Conservation (phyloP, 768 basidiomycete species). For the Lepiota brunneoincarnata region DNA sequence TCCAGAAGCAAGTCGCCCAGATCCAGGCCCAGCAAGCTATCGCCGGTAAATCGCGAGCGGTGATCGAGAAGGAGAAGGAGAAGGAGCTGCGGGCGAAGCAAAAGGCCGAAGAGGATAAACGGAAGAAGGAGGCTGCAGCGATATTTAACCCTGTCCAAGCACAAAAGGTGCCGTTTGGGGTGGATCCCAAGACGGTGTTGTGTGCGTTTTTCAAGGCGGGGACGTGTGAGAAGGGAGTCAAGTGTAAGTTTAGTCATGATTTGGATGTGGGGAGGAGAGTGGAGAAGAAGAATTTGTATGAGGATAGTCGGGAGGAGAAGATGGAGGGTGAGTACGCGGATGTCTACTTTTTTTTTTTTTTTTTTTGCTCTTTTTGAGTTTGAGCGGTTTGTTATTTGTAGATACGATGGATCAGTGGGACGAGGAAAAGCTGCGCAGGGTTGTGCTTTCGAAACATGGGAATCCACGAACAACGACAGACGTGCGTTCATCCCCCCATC, state of each 20-base stretch:
- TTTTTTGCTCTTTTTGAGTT: neutral
- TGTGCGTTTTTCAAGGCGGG: slow-evolving; percentile 94
- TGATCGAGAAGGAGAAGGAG: slow-evolving; percentile 84
- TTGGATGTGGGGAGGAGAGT: slow-evolving; percentile 84
- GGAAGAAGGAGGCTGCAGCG: slow-evolving; percentile 80
- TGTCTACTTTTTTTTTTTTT: neutral
- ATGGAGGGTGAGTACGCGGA: slow-evolving; percentile 48
- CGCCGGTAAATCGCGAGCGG: slow-evolving; percentile 78
- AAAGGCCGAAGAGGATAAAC: slow-evolving; percentile 79
- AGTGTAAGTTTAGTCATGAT: slow-evolving; percentile 98
- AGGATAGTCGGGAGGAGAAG: slow-evolving; percentile 83
- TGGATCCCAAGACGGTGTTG: slow-evolving; percentile 93
- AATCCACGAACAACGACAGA: slow-evolving; percentile 93
- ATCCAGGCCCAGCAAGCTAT: slow-evolving; percentile 75
- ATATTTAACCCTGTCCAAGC: slow-evolving; percentile 76
- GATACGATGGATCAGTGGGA: slow-evolving; percentile 99
- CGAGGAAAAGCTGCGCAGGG: slow-evolving; percentile 87
- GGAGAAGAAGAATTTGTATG: slow-evolving; percentile 94
- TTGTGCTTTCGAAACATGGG: slow-evolving; percentile 83
- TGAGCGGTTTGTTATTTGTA: slow-evolving; percentile 23
- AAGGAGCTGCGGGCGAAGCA: slow-evolving; percentile 73
- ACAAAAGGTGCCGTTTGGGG: slow-evolving; percentile 92
- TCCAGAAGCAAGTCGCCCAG: slow-evolving; percentile 78
- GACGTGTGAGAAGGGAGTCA: slow-evolving; percentile 87
- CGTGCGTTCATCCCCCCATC: slow-evolving; percentile 37